phyloP scores from a whole-genome alignment of 441 rosid species.

The Jatropha podagrica region DNA sequence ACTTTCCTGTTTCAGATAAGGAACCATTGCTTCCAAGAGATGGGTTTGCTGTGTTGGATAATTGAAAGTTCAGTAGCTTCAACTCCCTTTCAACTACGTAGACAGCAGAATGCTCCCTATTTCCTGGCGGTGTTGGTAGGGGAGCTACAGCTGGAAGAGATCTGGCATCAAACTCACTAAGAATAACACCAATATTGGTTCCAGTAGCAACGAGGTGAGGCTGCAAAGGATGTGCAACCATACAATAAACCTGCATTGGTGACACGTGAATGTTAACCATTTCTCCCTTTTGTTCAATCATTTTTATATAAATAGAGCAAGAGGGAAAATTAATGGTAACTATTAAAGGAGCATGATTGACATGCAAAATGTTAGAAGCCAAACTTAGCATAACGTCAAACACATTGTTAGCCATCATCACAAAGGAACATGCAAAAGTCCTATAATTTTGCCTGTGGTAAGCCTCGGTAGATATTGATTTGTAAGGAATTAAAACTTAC shows the following conservation, averaged over 20 bases:
- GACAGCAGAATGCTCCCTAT: slow-evolving; percentile 93
- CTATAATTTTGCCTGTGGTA: neutral
- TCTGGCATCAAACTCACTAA: slow-evolving; percentile 92
- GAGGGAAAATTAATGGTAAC: too few species aligned
- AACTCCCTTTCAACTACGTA: slow-evolving; percentile 88
- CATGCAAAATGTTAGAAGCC: neutral
- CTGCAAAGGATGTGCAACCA: slow-evolving; percentile 97
- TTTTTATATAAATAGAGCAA: too few species aligned
- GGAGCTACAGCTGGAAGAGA: slow-evolving; percentile 94
- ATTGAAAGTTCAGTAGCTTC: slow-evolving; percentile 83
- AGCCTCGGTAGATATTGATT: neutral
- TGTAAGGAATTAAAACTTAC: neutral
- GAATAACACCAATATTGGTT: slow-evolving; percentile 89
- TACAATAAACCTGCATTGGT: slow-evolving; percentile 81
- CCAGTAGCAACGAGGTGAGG: slow-evolving; percentile 99
- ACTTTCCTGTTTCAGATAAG: slow-evolving; percentile 74
- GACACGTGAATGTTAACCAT: slow-evolving; percentile 27
- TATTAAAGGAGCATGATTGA: neutral
- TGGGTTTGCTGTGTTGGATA: slow-evolving; percentile 73
- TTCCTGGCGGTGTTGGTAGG: slow-evolving; percentile 74
- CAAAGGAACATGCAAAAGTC: neutral
- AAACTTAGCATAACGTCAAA: neutral
- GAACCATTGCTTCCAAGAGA: slow-evolving; percentile 93
- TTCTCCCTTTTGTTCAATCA: neutral
- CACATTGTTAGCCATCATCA: neutral